Percentiles rank a stretch among this genome's conserved stretches.
Conservation (phyloP, 2,329 filamentous ascomycete species). For the Trichoderma citrinoviride region DNA sequence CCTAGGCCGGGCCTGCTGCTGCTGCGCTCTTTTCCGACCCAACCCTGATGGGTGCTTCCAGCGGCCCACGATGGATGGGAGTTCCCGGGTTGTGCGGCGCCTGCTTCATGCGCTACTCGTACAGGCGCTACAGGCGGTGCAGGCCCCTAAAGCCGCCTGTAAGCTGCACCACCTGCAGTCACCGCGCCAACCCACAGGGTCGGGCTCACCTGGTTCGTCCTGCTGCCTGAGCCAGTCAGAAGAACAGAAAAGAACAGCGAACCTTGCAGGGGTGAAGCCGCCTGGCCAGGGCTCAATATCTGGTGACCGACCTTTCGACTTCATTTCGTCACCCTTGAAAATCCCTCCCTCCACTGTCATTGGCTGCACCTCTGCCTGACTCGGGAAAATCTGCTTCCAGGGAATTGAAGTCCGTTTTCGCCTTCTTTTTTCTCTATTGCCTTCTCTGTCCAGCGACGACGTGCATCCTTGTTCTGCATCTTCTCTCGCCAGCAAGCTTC, state of each 20-base stretch:
- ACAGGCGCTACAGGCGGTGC: not conserved
- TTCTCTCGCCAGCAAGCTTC: not conserved
- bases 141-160: slow-evolving; percentile 9
- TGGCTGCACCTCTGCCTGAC: slow-evolving; percentile 20
- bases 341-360: slow-evolving; percentile 22
- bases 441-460: slow-evolving; percentile 4
- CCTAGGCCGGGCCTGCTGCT: not conserved
- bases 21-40: not conserved
- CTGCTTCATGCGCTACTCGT: not conserved
- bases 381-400: slow-evolving; percentile 15
- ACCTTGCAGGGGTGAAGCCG: slow-evolving; percentile 3
- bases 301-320: slow-evolving; percentile 22
- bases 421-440: not conserved
- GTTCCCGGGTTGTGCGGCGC: slow-evolving; percentile 4
- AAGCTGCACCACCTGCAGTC: slow-evolving; percentile 9
- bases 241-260: not conserved
- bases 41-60: too few species aligned
- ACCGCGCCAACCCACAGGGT: slow-evolving; percentile 13
- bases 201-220: not conserved
- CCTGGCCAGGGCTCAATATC: slow-evolving; percentile 20
- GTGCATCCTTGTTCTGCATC: not conserved
- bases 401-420: slow-evolving; percentile 10
- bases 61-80: too few species aligned
- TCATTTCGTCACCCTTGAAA: slow-evolving; percentile 23
- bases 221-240: not conserved